Conservation (phyloP, 1,139 yeast species). For the Kluyveromyces sp. region DNA sequence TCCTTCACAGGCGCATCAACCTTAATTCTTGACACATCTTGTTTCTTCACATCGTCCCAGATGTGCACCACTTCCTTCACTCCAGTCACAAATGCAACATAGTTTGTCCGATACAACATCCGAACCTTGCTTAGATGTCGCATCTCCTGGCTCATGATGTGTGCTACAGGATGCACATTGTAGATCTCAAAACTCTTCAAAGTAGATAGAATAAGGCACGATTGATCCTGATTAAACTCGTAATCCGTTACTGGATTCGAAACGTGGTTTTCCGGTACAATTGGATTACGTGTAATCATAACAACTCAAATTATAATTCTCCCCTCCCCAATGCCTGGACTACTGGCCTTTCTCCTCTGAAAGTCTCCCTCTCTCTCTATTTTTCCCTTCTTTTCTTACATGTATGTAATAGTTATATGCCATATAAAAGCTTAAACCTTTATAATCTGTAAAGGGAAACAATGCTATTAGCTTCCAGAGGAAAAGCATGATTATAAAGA, state of each 20-base stretch:
- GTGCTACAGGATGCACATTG: conserved; percentile 78
- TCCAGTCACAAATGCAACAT: conserved; percentile 83
- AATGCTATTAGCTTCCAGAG: no score
- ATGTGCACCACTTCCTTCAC: conserved; percentile 74
- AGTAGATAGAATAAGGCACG: conserved; percentile 80
- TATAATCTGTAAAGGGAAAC: no score
- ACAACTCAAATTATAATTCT: background rate
- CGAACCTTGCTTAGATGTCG: conserved; percentile 66
- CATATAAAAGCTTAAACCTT: no score
- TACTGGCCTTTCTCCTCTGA: no score
- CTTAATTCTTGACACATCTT: conserved; percentile 66
- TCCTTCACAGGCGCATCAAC: conserved; percentile 68
- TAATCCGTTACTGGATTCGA: conserved; percentile 18
- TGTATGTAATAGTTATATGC: no score
- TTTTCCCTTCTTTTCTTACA: no score
- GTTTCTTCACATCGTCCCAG: conserved; percentile 86
- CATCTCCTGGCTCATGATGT: conserved; percentile 56
- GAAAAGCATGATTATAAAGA: no score
- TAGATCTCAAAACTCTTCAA: conserved; percentile 81
- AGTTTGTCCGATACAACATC: conserved; percentile 87
- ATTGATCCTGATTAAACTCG: conserved; percentile 77
- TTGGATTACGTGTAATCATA: conserved; percentile 22
- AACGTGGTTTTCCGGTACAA: conserved; percentile 14
- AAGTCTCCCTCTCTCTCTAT: no score
- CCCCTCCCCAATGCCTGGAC: no score